A percentile compares a stretch with the other conserved stretches of the same genome.
phyloP scores from a whole-genome alignment of 768 basidiomycete genomes.

The Lepiota venenata region DNA sequence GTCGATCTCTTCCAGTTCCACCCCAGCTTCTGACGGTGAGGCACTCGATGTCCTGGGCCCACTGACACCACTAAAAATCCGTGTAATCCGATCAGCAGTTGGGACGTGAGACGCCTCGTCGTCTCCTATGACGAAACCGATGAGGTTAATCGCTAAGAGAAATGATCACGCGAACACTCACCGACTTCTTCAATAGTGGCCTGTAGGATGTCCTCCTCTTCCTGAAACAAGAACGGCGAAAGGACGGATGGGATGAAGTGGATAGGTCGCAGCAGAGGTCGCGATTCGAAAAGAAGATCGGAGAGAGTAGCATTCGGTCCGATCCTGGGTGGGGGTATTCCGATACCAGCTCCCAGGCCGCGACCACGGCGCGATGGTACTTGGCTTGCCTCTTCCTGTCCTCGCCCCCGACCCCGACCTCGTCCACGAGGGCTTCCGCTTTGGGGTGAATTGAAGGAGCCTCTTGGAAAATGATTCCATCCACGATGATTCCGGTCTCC shows the following conservation, averaged over 20 bases:
- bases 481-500: too few relatives aligned
- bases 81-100: conserved; percentile 65
- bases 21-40: conserved; percentile 26
- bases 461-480: background rate
- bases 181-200: conserved; percentile 50
- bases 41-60: conserved; percentile 16
- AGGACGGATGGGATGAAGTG: conserved; percentile 60
- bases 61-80: conserved; percentile 49
- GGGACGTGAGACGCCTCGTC: conserved; percentile 56
- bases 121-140: conserved; percentile 31
- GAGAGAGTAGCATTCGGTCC: background rate
- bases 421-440: conserved; percentile 18
- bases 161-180: conserved; percentile 24
- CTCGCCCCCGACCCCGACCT: conserved; percentile 16
- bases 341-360: conserved; percentile 26
- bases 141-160: background rate
- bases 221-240: conserved; percentile 48
- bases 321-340: conserved; percentile 16
- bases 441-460: background rate
- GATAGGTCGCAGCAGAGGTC: conserved; percentile 66
- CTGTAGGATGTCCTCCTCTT: conserved; percentile 57
- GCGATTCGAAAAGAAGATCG: conserved; percentile 49
- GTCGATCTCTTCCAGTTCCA: conserved; percentile 42
- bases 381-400: conserved; percentile 8
- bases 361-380: conserved; percentile 20